A percentile compares a stretch with the other conserved stretches of the same genome.
Conservation (phyloP, 2,329 filamentous ascomycete genomes). For the Cladorrhinum sp. region DNA sequence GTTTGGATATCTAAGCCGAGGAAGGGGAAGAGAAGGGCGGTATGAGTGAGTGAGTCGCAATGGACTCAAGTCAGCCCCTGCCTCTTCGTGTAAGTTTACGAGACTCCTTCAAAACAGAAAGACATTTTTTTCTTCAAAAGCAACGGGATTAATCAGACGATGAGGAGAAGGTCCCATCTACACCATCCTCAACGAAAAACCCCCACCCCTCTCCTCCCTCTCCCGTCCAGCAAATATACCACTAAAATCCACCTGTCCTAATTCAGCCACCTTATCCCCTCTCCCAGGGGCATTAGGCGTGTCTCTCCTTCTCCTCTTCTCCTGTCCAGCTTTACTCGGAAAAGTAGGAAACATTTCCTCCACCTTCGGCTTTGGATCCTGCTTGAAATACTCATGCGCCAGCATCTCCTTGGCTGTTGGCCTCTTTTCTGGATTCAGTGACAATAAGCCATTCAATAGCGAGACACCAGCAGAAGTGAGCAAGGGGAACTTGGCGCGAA, state of each 20-base stretch:
- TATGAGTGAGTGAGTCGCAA: too few relatives aligned
- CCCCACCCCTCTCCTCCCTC: constrained; percentile 62
- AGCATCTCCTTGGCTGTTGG: constrained; percentile 73
- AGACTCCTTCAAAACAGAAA: too few relatives aligned
- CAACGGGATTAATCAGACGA: too few relatives aligned
- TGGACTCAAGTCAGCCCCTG: too few relatives aligned
- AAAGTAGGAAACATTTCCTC: constrained; percentile 96
- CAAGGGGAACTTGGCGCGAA: constrained; percentile 77
- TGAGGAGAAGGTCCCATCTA: too few relatives aligned
- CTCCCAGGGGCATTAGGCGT: constrained; percentile 82
- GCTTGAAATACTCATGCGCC: constrained; percentile 77
- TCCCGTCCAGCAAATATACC: constrained; percentile 67
- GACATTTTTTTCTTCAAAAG: too few relatives aligned
- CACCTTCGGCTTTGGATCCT: constrained; percentile 86
- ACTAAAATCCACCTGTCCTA: constrained; percentile 62
- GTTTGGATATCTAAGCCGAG: too few relatives aligned
- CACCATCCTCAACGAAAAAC: constrained; percentile 64
- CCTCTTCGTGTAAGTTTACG: too few relatives aligned
- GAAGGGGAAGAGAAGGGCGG: too few relatives aligned
- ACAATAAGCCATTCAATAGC: constrained; percentile 67
- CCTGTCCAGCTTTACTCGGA: constrained; percentile 89
- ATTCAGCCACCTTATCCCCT: constrained; percentile 61
- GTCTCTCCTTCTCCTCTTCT: constrained; percentile 67
- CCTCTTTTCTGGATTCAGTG: constrained; percentile 68
- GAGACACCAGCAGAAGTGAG: constrained; percentile 71